Evolutionary conservation across 768 basidiomycete species (phyloP), one percentile per base, ranked within the genome.

Genomic region (Pleurotus cornucopiae): DNA sequence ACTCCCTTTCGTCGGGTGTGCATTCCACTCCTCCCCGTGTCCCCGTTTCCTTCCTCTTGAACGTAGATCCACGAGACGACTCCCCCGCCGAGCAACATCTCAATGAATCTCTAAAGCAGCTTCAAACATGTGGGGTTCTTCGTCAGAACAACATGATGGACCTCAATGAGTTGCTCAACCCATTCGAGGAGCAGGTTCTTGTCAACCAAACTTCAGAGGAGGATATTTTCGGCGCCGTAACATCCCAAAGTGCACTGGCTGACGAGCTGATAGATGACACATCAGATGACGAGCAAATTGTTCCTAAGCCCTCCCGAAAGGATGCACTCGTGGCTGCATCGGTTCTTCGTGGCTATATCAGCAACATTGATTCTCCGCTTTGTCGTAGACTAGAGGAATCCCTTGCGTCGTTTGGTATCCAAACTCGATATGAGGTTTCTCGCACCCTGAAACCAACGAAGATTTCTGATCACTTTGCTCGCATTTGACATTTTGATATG

Each of bases 131-230:
- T 12, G 67, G 67, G 4, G 63, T 57, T 43, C 63, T 70, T 30
- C 63, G 66, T 54, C 40, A n/a, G 45, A 26, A 16, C 2, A 69
- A 70, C 49, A 37, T 58, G 38, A 68, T 72, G 68, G 57, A 60
- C 20, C 57, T 70, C 20, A 58, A 69, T 21, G 25, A 59, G 13
- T 60, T 72, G 0, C 66, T 71, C 12, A 70, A 72, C 55, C 70
- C 71, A 5, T 14, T 11, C 5, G 14, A 14, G 14, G 41, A 43
- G 41, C 41, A 11, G 14, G 12, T n/a, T 43, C 5, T 43, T 7
- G 41, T 43, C 14, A 14, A 14, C 12, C 14, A 43, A 5, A 11
- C 18, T 6, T 43, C 41, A 1, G 41, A 43, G 18, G 41, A 43
- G 14, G 41, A 43, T 5, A 43, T 43, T 11, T 43, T 43, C 41